phyloP scores from a whole-genome alignment of 2,329 filamentous ascomycete genomes.

The Verticillium dahliae region DNA sequence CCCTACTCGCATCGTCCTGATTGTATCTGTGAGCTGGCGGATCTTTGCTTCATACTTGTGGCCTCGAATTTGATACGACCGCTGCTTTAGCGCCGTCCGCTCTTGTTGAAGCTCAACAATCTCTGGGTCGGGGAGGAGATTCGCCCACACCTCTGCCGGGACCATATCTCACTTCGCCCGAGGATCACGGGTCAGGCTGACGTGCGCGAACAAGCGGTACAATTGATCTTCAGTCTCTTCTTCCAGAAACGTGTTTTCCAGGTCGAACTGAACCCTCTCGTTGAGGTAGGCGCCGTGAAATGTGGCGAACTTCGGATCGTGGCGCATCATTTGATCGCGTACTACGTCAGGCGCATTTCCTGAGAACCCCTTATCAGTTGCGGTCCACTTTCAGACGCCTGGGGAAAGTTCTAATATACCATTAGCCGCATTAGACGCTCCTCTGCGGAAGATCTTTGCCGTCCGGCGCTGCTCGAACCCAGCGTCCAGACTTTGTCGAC shows the following conservation, averaged over 20 bases:
- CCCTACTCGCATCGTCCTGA: slow-evolving; percentile 14
- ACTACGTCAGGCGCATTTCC: slow-evolving; percentile 18
- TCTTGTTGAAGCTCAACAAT: slow-evolving; percentile 15
- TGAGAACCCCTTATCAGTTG: slow-evolving; percentile 1
- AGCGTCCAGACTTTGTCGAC: slow-evolving; percentile 16
- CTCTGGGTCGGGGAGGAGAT: slow-evolving; percentile 16
- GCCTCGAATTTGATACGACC: slow-evolving; percentile 16
- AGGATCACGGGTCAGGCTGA: slow-evolving; percentile 20
- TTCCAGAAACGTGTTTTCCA: slow-evolving; percentile 20
- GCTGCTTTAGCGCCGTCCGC: slow-evolving; percentile 16
- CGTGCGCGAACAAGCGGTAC: slow-evolving; percentile 14
- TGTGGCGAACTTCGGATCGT: slow-evolving; percentile 18
- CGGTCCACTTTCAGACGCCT: background rate
- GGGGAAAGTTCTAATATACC: slow-evolving; percentile 10
- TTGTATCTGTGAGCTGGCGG: slow-evolving; percentile 14
- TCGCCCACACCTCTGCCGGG: slow-evolving; percentile 19
- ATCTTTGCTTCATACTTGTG: slow-evolving; percentile 15
- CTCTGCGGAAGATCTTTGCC: slow-evolving; percentile 11
- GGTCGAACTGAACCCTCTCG: slow-evolving; percentile 19
- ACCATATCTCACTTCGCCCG: slow-evolving; percentile 20
- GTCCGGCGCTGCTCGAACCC: slow-evolving; percentile 12
- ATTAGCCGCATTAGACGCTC: slow-evolving; percentile 15
- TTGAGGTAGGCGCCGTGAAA: slow-evolving; percentile 21
- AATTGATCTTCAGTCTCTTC: slow-evolving; percentile 15
- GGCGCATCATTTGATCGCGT: slow-evolving; percentile 20